Conservation (phyloP, 495 filamentous ascomycete genomes). For the Penicillium paxilli region DNA sequence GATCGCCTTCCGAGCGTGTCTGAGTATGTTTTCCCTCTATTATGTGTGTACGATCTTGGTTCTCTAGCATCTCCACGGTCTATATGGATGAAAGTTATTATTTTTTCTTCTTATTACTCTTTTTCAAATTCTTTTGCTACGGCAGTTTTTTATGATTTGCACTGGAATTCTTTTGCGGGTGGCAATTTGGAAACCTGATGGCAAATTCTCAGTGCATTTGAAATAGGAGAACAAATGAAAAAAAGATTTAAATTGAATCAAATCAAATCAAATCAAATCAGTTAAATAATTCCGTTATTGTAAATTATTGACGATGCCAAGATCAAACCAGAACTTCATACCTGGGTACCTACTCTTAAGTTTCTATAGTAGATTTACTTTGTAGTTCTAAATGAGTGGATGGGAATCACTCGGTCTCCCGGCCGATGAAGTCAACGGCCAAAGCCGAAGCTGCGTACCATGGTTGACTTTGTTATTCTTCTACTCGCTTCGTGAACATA, state of each 20-base stretch:
- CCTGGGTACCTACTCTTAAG: too few species aligned
- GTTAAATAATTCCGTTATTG: too few species aligned
- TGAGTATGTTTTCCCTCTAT: slow-evolving; percentile 23
- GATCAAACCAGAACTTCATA: neutral
- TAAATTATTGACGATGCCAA: neutral
- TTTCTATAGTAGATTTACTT: too few species aligned
- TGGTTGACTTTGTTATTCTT: neutral
- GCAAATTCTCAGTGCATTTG: too few species aligned
- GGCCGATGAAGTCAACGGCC: slow-evolving; percentile 1
- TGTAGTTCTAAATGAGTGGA: too few species aligned
- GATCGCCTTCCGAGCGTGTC: slow-evolving; percentile 14
- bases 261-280: too few species aligned
- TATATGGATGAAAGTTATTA: slow-evolving; percentile 19
- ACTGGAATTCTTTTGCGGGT: slow-evolving; percentile 8
- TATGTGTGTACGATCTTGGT: slow-evolving; percentile 34
- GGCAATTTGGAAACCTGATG: slow-evolving; percentile 10
- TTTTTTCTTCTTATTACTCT: neutral
- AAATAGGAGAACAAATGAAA: too few species aligned
- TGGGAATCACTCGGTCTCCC: neutral
- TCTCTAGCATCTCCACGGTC: slow-evolving; percentile 24
- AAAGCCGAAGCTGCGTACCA: neutral
- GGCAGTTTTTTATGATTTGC: neutral
- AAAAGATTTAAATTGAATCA: too few species aligned
- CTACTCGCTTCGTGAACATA: neutral
- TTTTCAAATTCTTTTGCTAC: neutral